These are phyloP conservation scores for Rubroboletus satanas DNA, from an alignment of 768 basidiomycete species.

Conservation along the genomic window DNA sequence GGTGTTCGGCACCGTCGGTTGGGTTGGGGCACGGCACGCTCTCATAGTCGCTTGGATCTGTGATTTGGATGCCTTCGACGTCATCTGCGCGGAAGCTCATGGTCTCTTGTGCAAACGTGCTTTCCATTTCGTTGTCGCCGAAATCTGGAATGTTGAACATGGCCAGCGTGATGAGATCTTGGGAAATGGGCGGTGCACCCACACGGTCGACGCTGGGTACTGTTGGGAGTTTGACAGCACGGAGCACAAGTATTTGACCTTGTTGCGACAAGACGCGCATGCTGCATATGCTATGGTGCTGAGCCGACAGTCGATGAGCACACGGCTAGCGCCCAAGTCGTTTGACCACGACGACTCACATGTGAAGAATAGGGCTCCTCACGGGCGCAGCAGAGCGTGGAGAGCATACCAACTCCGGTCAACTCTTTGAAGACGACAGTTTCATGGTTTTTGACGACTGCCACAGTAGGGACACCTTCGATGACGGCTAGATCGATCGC, in stretches of 20 bases:
- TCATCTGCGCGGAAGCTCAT: conserved; percentile 32
- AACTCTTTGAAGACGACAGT: conserved; percentile 42
- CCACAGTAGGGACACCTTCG: conserved; percentile 39
- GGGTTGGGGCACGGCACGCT: conserved; percentile 14
- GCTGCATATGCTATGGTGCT: conserved; percentile 51
- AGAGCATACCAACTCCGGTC: conserved; percentile 32
- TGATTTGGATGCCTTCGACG: conserved; percentile 34
- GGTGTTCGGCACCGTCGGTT: conserved; percentile 24
- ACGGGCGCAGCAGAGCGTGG: conserved; percentile 39
- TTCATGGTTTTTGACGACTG: conserved; percentile 40
- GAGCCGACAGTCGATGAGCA: conserved; percentile 7
- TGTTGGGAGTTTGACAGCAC: conserved; percentile 32
- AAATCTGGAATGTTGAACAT: conserved; percentile 31
- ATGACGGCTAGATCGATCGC: conserved; percentile 41
- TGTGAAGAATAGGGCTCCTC: conserved; percentile 26
- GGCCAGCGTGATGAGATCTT: conserved; percentile 29
- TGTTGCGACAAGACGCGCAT: conserved; percentile 51
- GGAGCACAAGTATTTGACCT: conserved; percentile 48
- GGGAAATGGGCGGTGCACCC: conserved; percentile 18
- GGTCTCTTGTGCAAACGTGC: conserved; percentile 26
- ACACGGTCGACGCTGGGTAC: neutral
- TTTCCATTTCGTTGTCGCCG: conserved; percentile 27
- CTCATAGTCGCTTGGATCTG: conserved; percentile 27
- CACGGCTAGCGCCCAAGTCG: neutral
- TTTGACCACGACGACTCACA: conserved; percentile 13